phyloP scores from a whole-genome alignment of 1,139 yeast species.

The Meyerozyma guilliermondii region DNA sequence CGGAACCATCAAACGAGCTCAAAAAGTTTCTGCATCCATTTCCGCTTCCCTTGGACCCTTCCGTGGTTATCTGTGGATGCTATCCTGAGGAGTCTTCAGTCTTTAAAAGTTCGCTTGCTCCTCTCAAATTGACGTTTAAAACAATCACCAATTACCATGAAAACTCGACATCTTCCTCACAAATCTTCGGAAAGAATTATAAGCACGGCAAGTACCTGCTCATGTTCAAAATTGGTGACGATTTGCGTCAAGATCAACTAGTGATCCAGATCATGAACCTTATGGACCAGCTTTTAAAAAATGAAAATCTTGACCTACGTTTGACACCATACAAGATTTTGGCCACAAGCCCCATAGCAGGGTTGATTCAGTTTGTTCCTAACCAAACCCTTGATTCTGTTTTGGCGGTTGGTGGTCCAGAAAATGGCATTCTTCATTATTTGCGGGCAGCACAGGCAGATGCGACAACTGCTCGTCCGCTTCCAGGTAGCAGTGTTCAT shows the following conservation, averaged over 20 bases:
- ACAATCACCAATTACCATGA: slow-evolving; percentile 33
- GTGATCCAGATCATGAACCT: slow-evolving; percentile 87
- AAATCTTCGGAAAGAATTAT: slow-evolving; percentile 31
- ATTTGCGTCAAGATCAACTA: slow-evolving; percentile 90
- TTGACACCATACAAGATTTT: slow-evolving; percentile 86
- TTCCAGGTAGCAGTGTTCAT: slow-evolving; percentile 26
- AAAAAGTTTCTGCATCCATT: slow-evolving; percentile 46
- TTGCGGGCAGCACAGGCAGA: slow-evolving; percentile 31
- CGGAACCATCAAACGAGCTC: slow-evolving; percentile 37
- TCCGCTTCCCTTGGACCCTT: slow-evolving; percentile 70
- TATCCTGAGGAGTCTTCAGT: slow-evolving; percentile 78
- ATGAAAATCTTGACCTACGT: slow-evolving; percentile 84
- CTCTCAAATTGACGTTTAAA: slow-evolving; percentile 74
- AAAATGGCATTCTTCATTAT: slow-evolving; percentile 65
- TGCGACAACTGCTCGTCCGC: slow-evolving; percentile 4
- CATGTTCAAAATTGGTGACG: slow-evolving; percentile 96
- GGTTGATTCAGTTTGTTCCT: slow-evolving; percentile 89
- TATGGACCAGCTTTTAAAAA: slow-evolving; percentile 84
- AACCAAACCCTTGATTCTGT: slow-evolving; percentile 87
- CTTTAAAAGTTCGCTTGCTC: slow-evolving; percentile 86
- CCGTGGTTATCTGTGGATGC: slow-evolving; percentile 64
- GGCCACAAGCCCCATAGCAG: slow-evolving; percentile 88
- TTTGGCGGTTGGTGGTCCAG: slow-evolving; percentile 31
- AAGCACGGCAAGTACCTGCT: slow-evolving; percentile 62
- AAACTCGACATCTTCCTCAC: slow-evolving; percentile 17